Evolutionary conservation across 192 early-diverging fungal species (phyloP), one percentile per base, ranked within the genome.

Genomic region (Irineochytrium annulatum): DNA sequence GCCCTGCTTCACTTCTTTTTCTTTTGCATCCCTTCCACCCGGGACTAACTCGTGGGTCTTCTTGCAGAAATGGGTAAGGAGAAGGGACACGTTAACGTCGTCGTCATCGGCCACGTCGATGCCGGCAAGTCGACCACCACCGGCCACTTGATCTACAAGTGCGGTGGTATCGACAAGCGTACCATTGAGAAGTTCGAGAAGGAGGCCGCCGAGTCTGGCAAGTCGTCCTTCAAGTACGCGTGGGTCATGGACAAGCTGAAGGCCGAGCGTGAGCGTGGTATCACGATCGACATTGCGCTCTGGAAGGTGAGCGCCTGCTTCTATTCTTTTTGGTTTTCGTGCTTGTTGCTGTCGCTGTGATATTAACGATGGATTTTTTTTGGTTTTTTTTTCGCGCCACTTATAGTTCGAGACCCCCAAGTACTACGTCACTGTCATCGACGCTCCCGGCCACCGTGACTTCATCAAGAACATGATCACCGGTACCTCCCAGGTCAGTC

Each of bases 121-220:
- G 95, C 93, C 73, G 93, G 95, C 77, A 98, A 98, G 88, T 98
- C 94, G 75, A 98, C 95, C 86, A 97, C 94, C 76, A 98, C 94
- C 67, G 95, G 95, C 81, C 95, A 94, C 83, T 87, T 98, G 83
- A 92, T 98, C 84, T 98, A 94, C 89, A 93, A 96, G 86, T 92
- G 91, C 85, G 96, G 93, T 86, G 94, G 93, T 93, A 95, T 97
- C 77, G 90, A 93, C 83, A 91, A 97, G 89, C 93, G 94, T 94
- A 92, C 91, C 85, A 97, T 97, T 57, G 93, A 97, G 82, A 95
- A 95, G 91, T 93, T 97, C 86, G 90, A 93, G 84, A 93, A 96
- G 90, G 96, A 98, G 81, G 91, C 96, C 62, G 86, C 86, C 77
- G 92, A 95, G 72, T 85, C 94, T 65, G 96, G 96, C 79, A 98